Evolutionary conservation across 441 rosid species (phyloP).

Genomic region (Pelargonium exstipulatum): DNA sequence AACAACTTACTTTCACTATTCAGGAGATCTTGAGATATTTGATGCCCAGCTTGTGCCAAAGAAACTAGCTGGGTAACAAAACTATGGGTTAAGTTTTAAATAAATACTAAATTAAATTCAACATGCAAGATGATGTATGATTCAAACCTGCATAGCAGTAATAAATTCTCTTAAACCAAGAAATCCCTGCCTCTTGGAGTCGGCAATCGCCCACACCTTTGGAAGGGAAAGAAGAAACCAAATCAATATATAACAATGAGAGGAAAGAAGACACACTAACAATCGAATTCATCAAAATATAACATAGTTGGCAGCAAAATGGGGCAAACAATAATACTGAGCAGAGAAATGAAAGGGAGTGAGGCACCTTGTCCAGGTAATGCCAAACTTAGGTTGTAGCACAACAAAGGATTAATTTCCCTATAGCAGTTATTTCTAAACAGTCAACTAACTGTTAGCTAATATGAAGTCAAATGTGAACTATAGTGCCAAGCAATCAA

Average conservation of each 20-base stretch:
- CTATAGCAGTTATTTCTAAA: background rate
- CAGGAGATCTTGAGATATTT: constrained; percentile 49
- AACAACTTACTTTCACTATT: constrained; percentile 39
- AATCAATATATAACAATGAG: background rate
- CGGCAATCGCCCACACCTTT: constrained; percentile 92
- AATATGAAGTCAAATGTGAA: background rate
- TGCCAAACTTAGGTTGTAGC: background rate
- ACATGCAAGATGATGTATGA: constrained; percentile 3
- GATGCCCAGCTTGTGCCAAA: constrained; percentile 68
- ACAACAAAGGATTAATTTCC: background rate
- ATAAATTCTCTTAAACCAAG: constrained; percentile 74
- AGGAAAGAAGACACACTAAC: background rate
- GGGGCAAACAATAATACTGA: background rate
- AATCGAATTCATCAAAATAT: background rate
- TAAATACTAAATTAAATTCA: background rate
- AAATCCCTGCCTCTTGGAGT: constrained; percentile 76
- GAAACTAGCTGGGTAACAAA: constrained; percentile 56
- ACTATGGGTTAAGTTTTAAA: constrained; percentile 22
- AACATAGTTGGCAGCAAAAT: background rate
- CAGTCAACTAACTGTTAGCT: background rate
- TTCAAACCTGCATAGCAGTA: constrained; percentile 70
- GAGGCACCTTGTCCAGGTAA: background rate
- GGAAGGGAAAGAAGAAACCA: constrained; percentile 14
- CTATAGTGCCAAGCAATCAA: background rate
- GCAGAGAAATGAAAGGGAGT: background rate